Percentiles rank a stretch among this genome's conserved stretches.
phyloP scores from a whole-genome alignment of 2,329 filamentous ascomycete species.

The Colletotrichum truncatum region DNA sequence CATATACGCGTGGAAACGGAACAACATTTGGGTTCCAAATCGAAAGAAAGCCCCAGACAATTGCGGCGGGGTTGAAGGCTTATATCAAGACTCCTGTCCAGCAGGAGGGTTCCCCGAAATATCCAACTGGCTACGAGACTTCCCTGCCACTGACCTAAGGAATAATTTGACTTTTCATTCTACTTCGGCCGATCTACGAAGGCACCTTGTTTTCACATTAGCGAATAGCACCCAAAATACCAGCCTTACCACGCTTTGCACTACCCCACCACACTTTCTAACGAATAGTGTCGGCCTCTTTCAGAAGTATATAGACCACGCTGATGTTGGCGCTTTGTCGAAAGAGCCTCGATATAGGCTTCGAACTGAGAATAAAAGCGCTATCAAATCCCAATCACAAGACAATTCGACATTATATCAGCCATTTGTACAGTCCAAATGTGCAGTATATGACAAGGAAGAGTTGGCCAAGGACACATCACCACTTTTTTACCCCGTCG shows the following conservation, averaged over 20 bases:
- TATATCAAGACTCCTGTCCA: not conserved
- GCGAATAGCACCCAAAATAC: rapidly evolving
- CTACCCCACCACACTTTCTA: not conserved
- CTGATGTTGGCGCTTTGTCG: not conserved
- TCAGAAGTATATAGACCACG: not conserved
- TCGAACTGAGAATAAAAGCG: not conserved
- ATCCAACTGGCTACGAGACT: not conserved
- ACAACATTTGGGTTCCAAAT: not conserved
- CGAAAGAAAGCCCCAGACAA: not conserved
- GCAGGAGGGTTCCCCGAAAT: not conserved
- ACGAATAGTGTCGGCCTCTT: not conserved
- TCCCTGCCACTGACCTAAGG: not conserved
- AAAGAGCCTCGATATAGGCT: not conserved
- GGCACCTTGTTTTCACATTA: not conserved
- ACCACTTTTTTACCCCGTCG: not conserved
- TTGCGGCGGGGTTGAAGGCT: not conserved
- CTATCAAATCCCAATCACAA: not conserved
- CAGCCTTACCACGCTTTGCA: not conserved
- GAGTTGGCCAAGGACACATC: not conserved
- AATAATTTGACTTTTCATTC: not conserved
- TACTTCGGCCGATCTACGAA: not conserved
- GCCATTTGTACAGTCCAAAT: conserved; percentile 13
- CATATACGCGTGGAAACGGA: not conserved
- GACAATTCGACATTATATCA: not conserved
- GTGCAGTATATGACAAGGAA: not conserved